Conservation (phyloP, 306 rosid genomes). For the Vigna radiata region DNA sequence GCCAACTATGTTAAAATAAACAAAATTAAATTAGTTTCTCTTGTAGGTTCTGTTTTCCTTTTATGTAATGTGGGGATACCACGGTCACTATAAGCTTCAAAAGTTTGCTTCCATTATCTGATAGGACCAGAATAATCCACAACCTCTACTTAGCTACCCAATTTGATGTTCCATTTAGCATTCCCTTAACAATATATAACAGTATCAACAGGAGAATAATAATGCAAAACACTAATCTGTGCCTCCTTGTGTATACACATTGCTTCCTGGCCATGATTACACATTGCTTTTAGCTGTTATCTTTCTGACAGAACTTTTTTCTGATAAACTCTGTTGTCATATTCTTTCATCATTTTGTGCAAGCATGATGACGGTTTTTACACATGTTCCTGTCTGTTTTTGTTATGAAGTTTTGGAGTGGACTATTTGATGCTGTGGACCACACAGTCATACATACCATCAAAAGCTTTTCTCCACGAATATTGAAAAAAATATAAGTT, state of each 20-base stretch:
- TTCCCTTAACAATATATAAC: background rate
- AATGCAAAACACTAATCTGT: conserved; percentile 23
- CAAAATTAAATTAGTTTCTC: conserved; percentile 44
- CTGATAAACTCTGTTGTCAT: conserved; percentile 28
- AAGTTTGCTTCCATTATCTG: conserved; percentile 39
- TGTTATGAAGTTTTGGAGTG: background rate
- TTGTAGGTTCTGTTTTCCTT: conserved; percentile 34
- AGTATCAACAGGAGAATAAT: background rate
- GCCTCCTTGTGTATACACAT: background rate
- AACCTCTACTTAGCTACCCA: background rate
- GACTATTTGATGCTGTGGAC: background rate
- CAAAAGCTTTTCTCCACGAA: background rate
- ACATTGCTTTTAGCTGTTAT: background rate
- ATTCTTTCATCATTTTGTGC: conserved; percentile 6
- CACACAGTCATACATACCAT: background rate
- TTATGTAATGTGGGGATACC: conserved; percentile 46
- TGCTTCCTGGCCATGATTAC: background rate
- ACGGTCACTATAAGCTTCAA: conserved; percentile 30
- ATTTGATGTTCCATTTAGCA: conserved; percentile 11
- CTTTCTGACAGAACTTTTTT: background rate
- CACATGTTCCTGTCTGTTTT: conserved; percentile 20
- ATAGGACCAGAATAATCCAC: conserved; percentile 27
- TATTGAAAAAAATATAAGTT: conserved; percentile 7
- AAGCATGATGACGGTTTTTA: conserved; percentile 10
- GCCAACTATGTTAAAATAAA: conserved; percentile 56